A percentile compares a stretch with the other conserved stretches of the same genome.
These are phyloP conservation scores for Eutrema heterophyllum DNA, from an alignment of 345 rosid species.

Conservation along the genomic window DNA sequence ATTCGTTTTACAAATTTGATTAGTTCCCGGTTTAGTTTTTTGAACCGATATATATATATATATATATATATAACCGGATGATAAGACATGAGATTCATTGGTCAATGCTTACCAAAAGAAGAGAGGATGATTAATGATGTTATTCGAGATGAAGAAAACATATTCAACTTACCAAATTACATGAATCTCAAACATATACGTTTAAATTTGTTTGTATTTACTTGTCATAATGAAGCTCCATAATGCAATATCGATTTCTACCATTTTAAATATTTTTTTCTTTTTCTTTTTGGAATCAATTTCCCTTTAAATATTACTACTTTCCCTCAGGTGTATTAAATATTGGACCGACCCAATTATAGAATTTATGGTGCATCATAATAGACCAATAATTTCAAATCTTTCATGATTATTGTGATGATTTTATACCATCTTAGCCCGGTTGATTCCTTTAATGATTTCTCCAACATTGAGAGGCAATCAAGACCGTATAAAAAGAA, in stretches of 20 bases:
- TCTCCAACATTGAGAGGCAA: conserved; percentile 12
- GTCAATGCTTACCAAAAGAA: not conserved
- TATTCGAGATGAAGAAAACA: not conserved
- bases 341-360: conserved; percentile 26
- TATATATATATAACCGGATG: not conserved
- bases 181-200: not conserved
- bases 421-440: conserved; percentile 1
- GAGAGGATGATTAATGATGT: not conserved
- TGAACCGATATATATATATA: not conserved
- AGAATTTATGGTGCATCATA: conserved; percentile 23
- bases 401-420: conserved; percentile 30
- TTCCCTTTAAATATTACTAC: not conserved
- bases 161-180: not conserved
- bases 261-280: not conserved
- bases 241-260: conserved; percentile 8
- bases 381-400: conserved; percentile 26
- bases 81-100: not conserved
- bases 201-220: not conserved
- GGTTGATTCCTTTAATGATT: not conserved
- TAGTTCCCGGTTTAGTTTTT: not conserved
- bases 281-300: not conserved
- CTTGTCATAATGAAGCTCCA: conserved; percentile 7
- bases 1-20: not conserved
- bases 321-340: conserved; percentile 7
- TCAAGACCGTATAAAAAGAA: not conserved